Conservation (phyloP, 1,284 basidiomycete species). For the Ganoderma lingzhi region DNA sequence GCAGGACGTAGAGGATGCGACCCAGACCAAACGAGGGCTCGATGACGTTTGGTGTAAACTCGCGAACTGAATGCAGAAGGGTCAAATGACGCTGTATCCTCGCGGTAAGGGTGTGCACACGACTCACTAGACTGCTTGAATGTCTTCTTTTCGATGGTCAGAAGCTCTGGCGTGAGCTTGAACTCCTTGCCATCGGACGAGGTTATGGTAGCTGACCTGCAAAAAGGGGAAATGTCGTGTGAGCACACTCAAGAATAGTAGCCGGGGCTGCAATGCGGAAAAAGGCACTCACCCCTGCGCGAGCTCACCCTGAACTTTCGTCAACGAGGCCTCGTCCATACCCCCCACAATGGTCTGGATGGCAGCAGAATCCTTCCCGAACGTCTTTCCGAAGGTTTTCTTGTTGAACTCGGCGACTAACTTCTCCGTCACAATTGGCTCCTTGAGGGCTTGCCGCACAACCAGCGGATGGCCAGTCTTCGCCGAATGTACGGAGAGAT, state of each 20-base stretch:
- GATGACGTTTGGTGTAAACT: constrained; percentile 97
- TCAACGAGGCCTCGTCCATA: constrained; percentile 75
- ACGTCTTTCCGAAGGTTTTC: constrained; percentile 90
- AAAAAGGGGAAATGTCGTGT: constrained; percentile 29
- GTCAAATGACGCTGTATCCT: constrained; percentile 41
- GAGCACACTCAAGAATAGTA: constrained; percentile 17
- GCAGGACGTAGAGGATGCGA: constrained; percentile 92
- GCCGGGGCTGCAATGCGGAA: constrained; percentile 10
- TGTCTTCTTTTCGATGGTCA: constrained; percentile 86
- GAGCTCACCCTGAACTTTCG: constrained; percentile 79
- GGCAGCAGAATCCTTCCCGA: constrained; percentile 84
- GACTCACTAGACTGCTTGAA: constrained; percentile 89
- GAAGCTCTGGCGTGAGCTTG: constrained; percentile 76
- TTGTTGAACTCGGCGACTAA: constrained; percentile 86
- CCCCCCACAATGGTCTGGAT: constrained; percentile 77
- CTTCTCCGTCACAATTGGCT: constrained; percentile 80
- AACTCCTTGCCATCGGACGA: constrained; percentile 74
- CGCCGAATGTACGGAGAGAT: constrained; percentile 65
- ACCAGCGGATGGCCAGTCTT: constrained; percentile 80
- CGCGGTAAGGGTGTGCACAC: constrained; percentile 20
- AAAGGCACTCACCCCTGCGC: constrained; percentile 65
- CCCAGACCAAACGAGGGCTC: constrained; percentile 99
- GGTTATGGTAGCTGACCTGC: constrained; percentile 57
- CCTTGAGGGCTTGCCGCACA: constrained; percentile 86
- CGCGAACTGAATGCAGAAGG: constrained; percentile 71